Evolutionary conservation across 352 stramenopile species (phyloP), one percentile per base, ranked within the genome.

Genomic region (Bremia lactucae): DNA sequence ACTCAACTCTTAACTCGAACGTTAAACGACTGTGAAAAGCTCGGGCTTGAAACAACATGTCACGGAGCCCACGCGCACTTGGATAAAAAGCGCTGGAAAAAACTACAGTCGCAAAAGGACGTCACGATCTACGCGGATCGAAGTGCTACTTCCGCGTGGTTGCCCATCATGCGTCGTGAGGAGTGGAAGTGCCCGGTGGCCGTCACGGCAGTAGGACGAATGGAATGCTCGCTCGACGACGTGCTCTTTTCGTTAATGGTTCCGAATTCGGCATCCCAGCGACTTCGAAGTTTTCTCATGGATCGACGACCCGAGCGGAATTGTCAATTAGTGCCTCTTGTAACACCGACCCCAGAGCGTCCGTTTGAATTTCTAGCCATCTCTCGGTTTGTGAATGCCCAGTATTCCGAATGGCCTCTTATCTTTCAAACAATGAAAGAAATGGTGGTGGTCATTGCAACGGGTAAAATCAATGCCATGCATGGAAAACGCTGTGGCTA

Each of bases 61-160:
- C 37, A 46, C 1, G 42, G 21, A 7, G 37, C 18, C 10, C 42
- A 51, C 21, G 38, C 42, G 6, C 36, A 48, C 9, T 24, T 62
- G 7, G 49, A 62, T 39, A 47, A 35, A 19, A 53, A 34, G 11
- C 54, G 49, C 1, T 62, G 54, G 54, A 62, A 62, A 39, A 62
- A 52, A 19, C 31, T 62, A 8, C 48, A 59, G 54, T 52, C 54
- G 1, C 33, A 59, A 19, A 10, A 25, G 4, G 26, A 62, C n/a
- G 43, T 62, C 37, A 46, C 54, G 18, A 21, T 62, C 13, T 62
- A 59, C 24, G 39, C 39, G 9, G 54, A 62, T 42, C 54, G 49
- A 2, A 54, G 2, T 6, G 33, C 54, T 2, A 24, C 49, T 5
- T 46, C 54, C n/a, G 48, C 39, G 16, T 62, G 54, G 54, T 23